These are phyloP conservation scores for Conticribra guillardii DNA, from an alignment of 108 stramenopile genomes.

Conservation along the genomic window DNA sequence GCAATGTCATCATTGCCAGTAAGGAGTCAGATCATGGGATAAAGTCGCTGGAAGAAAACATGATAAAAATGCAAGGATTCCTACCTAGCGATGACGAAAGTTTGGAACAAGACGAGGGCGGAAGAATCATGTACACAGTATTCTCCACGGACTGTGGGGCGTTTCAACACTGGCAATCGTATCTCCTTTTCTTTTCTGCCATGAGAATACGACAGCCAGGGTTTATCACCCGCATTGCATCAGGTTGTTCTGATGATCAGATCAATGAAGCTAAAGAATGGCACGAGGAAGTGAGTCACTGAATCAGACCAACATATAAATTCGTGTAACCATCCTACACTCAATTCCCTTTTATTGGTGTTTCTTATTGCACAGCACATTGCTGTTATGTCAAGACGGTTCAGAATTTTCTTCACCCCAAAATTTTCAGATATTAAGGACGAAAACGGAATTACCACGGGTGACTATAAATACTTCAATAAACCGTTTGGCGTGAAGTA, in stretches of 20 bases:
- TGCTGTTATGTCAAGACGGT: constrained; percentile 53
- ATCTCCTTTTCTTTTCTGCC: constrained; percentile 88
- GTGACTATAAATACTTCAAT: constrained; percentile 88
- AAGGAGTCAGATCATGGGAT: constrained; percentile 17
- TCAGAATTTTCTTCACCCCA: constrained; percentile 81
- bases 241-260: constrained; percentile 64
- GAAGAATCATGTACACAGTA: constrained; percentile 33
- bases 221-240: constrained; percentile 91
- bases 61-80: constrained; percentile 35
- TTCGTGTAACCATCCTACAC: not conserved
- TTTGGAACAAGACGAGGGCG: constrained; percentile 22
- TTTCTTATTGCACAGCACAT: constrained; percentile 29
- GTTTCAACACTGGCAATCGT: constrained; percentile 95
- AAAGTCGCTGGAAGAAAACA: constrained; percentile 38
- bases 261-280: constrained; percentile 34
- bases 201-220: constrained; percentile 77
- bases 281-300: constrained; percentile 24
- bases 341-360: not conserved
- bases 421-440: constrained; percentile 66
- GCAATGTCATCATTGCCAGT: too few species aligned
- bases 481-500: constrained; percentile 89
- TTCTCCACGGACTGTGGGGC: constrained; percentile 89
- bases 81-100: constrained; percentile 39
- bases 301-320: not conserved
- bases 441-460: constrained; percentile 37